These are phyloP conservation scores for Amanita rubescens DNA, from an alignment of 768 basidiomycete genomes.

Conservation along the genomic window DNA sequence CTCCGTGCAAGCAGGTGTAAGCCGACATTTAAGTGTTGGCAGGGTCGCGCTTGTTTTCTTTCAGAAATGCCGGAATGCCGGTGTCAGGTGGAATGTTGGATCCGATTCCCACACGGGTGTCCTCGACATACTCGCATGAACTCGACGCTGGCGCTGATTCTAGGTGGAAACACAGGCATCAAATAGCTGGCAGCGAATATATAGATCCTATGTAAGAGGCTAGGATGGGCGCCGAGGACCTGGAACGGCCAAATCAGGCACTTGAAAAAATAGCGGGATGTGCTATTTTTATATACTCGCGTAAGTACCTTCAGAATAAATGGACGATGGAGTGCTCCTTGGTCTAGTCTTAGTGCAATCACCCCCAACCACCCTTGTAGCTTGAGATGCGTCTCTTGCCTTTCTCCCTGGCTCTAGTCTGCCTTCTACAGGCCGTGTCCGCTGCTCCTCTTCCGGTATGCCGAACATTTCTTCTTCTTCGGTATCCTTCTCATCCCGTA, in stretches of 20 bases:
- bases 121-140: too few relatives aligned
- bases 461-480: constrained; percentile 5
- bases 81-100: not conserved
- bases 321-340: not conserved
- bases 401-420: constrained; percentile 5
- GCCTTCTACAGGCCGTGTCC: constrained; percentile 1
- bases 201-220: too few relatives aligned
- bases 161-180: too few relatives aligned
- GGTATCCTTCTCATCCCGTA: not conserved
- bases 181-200: too few relatives aligned
- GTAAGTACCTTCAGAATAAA: not conserved
- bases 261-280: not conserved
- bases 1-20: too few relatives aligned
- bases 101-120: not conserved
- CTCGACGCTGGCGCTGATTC: not conserved
- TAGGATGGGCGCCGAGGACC: not conserved
- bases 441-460: constrained; percentile 12
- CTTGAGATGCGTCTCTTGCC: not conserved
- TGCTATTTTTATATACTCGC: not conserved
- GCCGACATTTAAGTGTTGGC: too few relatives aligned
- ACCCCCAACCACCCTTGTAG: not conserved
- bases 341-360: not conserved
- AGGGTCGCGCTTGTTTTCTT: not conserved
- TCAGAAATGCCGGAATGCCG: not conserved
- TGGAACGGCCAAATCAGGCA: not conserved